Percentiles rank a stretch among this genome's conserved stretches.
Evolutionary conservation across 495 filamentous ascomycete genomes (phyloP).

Genomic region (Aspergillus conjunctus): DNA sequence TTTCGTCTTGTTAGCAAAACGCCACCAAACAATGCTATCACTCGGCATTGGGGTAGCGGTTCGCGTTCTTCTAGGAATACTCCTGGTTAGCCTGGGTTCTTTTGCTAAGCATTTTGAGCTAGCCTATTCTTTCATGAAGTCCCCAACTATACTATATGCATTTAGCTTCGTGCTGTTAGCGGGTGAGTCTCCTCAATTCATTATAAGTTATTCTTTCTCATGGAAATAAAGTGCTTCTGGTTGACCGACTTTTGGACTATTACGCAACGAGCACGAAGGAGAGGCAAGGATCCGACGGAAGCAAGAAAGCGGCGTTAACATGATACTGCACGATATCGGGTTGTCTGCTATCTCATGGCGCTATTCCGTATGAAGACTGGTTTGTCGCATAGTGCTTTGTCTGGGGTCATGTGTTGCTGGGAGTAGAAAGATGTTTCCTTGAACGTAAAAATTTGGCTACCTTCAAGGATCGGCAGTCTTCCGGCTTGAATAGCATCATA

Average conservation of each 20-base stretch:
- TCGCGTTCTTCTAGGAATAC: conserved; percentile 33
- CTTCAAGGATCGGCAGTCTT: not conserved
- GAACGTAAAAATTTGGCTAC: not conserved
- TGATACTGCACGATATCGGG: conserved; percentile 5
- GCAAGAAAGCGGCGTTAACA: conserved; percentile 28
- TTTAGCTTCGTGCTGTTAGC: conserved; percentile 39
- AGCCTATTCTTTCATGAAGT: conserved; percentile 45
- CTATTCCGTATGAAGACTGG: not conserved
- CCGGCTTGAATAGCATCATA: not conserved
- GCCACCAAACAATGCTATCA: conserved; percentile 28
- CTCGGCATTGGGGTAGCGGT: conserved; percentile 32
- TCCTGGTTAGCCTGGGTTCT: conserved; percentile 34
- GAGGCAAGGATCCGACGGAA: conserved; percentile 34
- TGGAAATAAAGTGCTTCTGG: conserved; percentile 34
- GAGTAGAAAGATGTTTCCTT: not conserved
- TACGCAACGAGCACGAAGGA: conserved; percentile 27
- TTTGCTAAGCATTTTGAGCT: conserved; percentile 39
- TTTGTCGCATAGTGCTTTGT: not conserved
- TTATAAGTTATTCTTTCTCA: conserved; percentile 18
- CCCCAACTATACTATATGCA: conserved; percentile 46
- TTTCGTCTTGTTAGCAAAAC: conserved; percentile 34
- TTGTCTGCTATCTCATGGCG: not conserved
- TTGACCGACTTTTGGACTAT: conserved; percentile 49
- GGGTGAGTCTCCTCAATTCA: conserved; percentile 31
- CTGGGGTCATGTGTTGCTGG: not conserved